These are phyloP conservation scores for Ogataea ganodermae DNA, from an alignment of 805 yeast genomes.

Conservation along the genomic window DNA sequence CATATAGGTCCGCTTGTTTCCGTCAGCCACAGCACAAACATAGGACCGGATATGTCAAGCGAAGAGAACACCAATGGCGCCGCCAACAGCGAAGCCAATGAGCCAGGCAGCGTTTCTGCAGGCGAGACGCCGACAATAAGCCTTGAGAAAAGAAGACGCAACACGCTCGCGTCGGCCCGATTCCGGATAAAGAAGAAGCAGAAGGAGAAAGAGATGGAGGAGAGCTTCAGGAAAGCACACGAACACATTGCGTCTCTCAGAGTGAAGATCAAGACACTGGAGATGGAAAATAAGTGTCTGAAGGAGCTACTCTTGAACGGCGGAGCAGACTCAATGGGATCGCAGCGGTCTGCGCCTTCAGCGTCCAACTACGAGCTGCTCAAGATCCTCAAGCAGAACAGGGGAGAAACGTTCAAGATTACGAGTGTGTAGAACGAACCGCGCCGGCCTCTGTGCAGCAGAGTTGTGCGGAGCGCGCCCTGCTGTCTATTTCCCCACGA, in stretches of 20 bases:
- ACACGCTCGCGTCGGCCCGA: slow-evolving; percentile 67
- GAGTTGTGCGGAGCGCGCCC: neutral
- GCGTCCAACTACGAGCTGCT: slow-evolving; percentile 29
- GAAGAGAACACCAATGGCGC: neutral
- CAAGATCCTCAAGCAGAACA: slow-evolving; percentile 24
- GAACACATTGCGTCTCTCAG: slow-evolving; percentile 49
- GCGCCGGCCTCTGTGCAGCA: neutral
- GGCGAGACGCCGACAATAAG: neutral
- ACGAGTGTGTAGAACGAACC: slow-evolving; percentile 20
- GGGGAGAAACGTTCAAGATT: slow-evolving; percentile 25
- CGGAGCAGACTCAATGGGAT: slow-evolving; percentile 1
- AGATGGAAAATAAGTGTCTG: slow-evolving; percentile 62
- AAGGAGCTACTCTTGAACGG: slow-evolving; percentile 42
- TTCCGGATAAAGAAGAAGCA: slow-evolving; percentile 63
- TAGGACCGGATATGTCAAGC: neutral
- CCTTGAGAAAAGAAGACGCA: slow-evolving; percentile 54
- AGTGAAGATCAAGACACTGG: slow-evolving; percentile 50
- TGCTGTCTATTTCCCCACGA: neutral
- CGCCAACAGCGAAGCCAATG: neutral
- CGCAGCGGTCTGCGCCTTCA: slow-evolving; percentile 5
- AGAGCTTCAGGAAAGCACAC: slow-evolving; percentile 42
- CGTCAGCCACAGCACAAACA: neutral
- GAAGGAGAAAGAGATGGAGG: slow-evolving; percentile 61
- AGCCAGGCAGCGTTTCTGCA: neutral
- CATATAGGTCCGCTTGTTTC: neutral